A percentile compares a stretch with the other conserved stretches of the same genome.
phyloP scores from a whole-genome alignment of 164 flowering plant genomes.

The Aristolochia contorta region DNA sequence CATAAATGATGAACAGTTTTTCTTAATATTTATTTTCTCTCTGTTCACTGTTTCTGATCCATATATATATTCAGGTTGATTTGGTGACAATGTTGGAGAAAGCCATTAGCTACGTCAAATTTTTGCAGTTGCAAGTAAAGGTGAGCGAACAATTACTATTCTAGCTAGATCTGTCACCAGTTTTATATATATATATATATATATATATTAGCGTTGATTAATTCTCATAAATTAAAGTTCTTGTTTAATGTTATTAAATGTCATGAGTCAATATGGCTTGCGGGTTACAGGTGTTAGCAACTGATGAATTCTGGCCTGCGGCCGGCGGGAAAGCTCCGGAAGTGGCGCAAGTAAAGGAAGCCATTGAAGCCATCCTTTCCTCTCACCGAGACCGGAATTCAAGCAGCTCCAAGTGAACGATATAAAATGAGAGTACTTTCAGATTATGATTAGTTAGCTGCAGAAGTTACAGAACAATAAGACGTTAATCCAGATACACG shows the following conservation, averaged over 20 bases:
- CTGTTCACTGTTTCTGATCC: background rate
- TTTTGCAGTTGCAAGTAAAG: slow-evolving; percentile 95
- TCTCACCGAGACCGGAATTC: slow-evolving; percentile 52
- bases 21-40: background rate
- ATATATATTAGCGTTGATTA: too few species aligned
- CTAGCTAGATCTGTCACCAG: too few species aligned
- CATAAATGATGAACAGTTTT: background rate
- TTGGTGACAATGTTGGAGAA: slow-evolving; percentile 93
- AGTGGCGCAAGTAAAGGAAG: slow-evolving; percentile 83
- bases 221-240: too few species aligned
- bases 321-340: slow-evolving; percentile 95
- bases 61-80: slow-evolving; percentile 51
- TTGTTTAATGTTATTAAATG: too few species aligned
- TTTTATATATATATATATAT: too few species aligned
- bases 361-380: slow-evolving; percentile 83
- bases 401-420: slow-evolving; percentile 24
- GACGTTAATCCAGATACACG: background rate
- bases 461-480: background rate
- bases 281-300: slow-evolving; percentile 62
- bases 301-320: slow-evolving; percentile 94
- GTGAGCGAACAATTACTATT: slow-evolving; percentile 31
- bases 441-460: background rate
- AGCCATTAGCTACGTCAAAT: slow-evolving; percentile 91
- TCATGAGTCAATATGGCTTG: background rate
- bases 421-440: too few species aligned